Evolutionary conservation across 495 filamentous ascomycete species (phyloP).

Genomic region (Xylaria cubensis): DNA sequence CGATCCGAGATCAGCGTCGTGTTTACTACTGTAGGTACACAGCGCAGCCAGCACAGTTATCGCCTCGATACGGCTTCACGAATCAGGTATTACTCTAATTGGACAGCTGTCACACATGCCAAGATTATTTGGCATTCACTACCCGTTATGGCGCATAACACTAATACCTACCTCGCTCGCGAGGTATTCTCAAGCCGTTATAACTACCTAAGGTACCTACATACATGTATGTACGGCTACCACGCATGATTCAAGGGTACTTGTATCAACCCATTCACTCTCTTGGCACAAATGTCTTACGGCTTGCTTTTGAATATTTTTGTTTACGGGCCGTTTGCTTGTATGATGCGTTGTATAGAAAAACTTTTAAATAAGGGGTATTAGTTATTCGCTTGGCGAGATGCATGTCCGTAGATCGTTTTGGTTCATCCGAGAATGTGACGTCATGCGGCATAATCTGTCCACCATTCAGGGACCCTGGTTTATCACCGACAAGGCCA

Average conservation of each 20-base stretch:
- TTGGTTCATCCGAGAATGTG: not conserved
- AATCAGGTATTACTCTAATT: conserved; percentile 1
- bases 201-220: too few species aligned
- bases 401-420: conserved; percentile 1
- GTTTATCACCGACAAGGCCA: not conserved
- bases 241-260: not conserved
- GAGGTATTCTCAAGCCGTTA: too few species aligned
- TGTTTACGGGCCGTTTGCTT: not conserved
- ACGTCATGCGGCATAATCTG: conserved; percentile 5
- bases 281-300: not conserved
- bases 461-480: conserved; percentile 1
- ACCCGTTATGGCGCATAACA: not conserved
- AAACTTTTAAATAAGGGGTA: conserved; percentile 1
- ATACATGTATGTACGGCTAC: too few species aligned
- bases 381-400: conserved; percentile 2
- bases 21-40: not conserved
- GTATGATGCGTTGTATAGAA: not conserved
- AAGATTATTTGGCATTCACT: not conserved
- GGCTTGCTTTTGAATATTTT: not conserved
- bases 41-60: conserved; percentile 6
- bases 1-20: not conserved
- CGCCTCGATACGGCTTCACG: conserved; percentile 1
- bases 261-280: not conserved
- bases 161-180: not conserved
- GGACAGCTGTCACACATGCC: not conserved